Evolutionary conservation across 805 yeast species (phyloP).

Genomic region (Wickerhamomyces rabaulensis): DNA sequence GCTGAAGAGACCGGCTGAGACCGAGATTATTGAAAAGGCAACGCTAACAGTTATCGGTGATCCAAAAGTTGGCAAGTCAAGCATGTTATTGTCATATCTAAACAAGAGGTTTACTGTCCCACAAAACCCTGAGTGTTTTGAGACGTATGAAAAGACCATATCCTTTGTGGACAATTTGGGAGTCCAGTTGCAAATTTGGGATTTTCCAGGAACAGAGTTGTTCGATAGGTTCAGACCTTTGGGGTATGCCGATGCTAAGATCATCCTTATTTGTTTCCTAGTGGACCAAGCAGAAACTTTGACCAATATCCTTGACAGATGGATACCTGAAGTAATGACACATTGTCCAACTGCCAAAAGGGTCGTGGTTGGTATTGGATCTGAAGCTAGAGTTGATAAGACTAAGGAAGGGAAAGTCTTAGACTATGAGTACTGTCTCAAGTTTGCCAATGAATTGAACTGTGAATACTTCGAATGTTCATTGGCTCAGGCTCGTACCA

Average conservation of each 20-base stretch:
- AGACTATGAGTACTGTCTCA: slow-evolving; percentile 23
- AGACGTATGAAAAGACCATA: slow-evolving; percentile 18
- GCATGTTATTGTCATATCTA: slow-evolving; percentile 18
- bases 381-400: slow-evolving; percentile 30
- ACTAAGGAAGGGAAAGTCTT: slow-evolving; percentile 19
- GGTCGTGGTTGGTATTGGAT: slow-evolving; percentile 33
- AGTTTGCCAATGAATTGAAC: slow-evolving; percentile 26
- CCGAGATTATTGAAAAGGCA: not conserved
- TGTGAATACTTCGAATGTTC: slow-evolving; percentile 34
- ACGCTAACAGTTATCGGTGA: slow-evolving; percentile 23
- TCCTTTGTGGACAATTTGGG: slow-evolving; percentile 16
- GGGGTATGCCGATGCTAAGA: slow-evolving; percentile 35
- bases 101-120: slow-evolving; percentile 9
- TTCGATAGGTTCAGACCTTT: slow-evolving; percentile 39
- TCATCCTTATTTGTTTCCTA: slow-evolving; percentile 35
- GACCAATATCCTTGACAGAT: slow-evolving; percentile 32
- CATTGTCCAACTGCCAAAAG: slow-evolving; percentile 34
- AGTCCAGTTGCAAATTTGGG: slow-evolving; percentile 34
- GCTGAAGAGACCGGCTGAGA: not conserved
- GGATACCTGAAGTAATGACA: slow-evolving; percentile 38
- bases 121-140: slow-evolving; percentile 10
- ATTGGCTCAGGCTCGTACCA: slow-evolving; percentile 12
- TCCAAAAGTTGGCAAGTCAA: slow-evolving; percentile 23
- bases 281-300: slow-evolving; percentile 29
- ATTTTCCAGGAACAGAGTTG: slow-evolving; percentile 33